A percentile compares a stretch with the other conserved stretches of the same genome.
phyloP scores from a whole-genome alignment of 257 asterid species.

The Nicotiana attenuata region DNA sequence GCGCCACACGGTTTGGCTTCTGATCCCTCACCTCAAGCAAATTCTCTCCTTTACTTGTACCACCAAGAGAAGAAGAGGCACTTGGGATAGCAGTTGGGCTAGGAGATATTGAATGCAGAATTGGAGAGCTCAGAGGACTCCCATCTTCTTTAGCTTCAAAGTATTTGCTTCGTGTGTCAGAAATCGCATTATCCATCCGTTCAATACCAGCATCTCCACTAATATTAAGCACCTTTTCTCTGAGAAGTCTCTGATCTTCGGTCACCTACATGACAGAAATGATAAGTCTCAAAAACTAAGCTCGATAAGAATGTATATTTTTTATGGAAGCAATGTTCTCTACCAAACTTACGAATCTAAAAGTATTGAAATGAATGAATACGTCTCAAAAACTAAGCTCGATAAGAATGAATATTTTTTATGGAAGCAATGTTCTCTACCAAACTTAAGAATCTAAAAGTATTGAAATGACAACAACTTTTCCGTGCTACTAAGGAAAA shows the following conservation, averaged over 20 bases:
- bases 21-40: conserved; percentile 21
- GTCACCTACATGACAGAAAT: conserved; percentile 42
- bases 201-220: conserved; percentile 82
- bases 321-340: neutral
- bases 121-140: conserved; percentile 37
- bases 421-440: neutral
- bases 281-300: neutral
- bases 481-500: neutral
- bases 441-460: neutral
- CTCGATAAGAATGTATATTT: neutral
- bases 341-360: too few relatives aligned
- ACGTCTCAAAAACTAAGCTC: neutral
- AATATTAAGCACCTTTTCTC: conserved; percentile 75
- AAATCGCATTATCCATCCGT: conserved; percentile 74
- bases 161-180: conserved; percentile 47
- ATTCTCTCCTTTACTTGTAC: conserved; percentile 29
- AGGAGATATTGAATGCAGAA: conserved; percentile 36
- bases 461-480: neutral
- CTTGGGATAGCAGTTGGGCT: conserved; percentile 19
- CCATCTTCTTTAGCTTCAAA: conserved; percentile 52
- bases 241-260: conserved; percentile 72
- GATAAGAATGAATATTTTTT: neutral
- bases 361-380: too few relatives aligned
- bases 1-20: conserved; percentile 47
- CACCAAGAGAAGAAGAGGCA: conserved; percentile 29